Base-by-base conservation (phyloP, 208 protist genomes). In the Acanthamoeba sp. region DNA sequence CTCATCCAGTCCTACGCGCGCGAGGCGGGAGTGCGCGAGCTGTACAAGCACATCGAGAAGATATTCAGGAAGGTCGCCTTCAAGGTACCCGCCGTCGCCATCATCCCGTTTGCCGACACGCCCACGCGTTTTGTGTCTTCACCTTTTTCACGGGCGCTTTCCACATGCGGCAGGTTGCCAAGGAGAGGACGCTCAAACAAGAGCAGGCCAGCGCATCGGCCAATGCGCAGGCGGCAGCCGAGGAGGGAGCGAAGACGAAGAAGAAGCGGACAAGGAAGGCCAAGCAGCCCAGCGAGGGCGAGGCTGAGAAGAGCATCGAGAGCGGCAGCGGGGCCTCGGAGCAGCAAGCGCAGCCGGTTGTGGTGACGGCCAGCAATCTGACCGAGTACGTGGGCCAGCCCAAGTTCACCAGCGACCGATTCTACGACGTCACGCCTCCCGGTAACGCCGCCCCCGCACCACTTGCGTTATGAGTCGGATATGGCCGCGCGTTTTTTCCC, bases 371-470 rank as follows among this genome's bases (percentile, higher is more conserved):
- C 29, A 78, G 16, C 36, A 78, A 95, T 96, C 66, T 98, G 24
- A 20, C 91, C 27, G 93, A 96, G 24, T 98, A 94, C 52, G 93
- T 98, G 16, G 97, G 97, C 45, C 93, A 95, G 18, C 95, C 97
- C 16, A 88, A 96, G 24, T 98, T 97, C 88, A 80, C 82, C 9
- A 90, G 38, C 7, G 96, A 98, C 48, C 76, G 95, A 50, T 93
- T 98, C 36, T 98, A 98, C 93, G 71, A 96, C 3, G 82, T 91
- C 7, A 91, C 96, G 24, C 97, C 96, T 36, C 20, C 90, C 12
- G 76, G 42, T 62, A 62, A 62, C n/a, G 32, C 32, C n/a, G n/a
- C n/a, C n/a, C n/a, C n/a, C n/a, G n/a, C n/a, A n/a, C n/a, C n/a
- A n/a, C n/a, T n/a, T 82, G 40, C 18, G 32, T 40, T 18, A 22